Evolutionary conservation across 78 protist species (phyloP).

Genomic region (Cavenderia fasciculata): DNA sequence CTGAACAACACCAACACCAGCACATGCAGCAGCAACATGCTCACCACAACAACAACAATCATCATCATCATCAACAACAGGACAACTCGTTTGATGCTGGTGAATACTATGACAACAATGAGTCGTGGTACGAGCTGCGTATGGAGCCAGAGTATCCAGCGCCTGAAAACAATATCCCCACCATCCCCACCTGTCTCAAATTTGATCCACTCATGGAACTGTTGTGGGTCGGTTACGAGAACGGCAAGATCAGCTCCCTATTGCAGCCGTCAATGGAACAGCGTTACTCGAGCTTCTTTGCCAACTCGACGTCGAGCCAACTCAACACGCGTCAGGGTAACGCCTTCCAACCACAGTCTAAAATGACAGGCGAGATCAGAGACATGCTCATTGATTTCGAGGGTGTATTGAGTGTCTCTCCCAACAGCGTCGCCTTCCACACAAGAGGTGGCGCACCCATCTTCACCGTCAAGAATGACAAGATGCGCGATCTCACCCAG

Average conservation of each 20-base stretch:
- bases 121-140: conserved; percentile 56
- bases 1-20: neutral
- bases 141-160: conserved; percentile 39
- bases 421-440: conserved; percentile 13
- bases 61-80: neutral
- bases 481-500: conserved; percentile 35
- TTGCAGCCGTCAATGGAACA: conserved; percentile 48
- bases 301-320: neutral
- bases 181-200: conserved; percentile 14
- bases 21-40: neutral
- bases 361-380: conserved; percentile 17
- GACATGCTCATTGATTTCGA: conserved; percentile 52
- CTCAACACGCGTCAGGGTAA: neutral
- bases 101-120: conserved; percentile 26
- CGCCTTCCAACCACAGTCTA: neutral
- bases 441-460: conserved; percentile 64
- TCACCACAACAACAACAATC: neutral
- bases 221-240: conserved; percentile 72
- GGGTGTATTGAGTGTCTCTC: conserved; percentile 13
- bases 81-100: neutral
- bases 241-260: conserved; percentile 51
- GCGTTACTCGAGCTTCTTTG: conserved; percentile 41
- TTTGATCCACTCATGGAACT: conserved; percentile 70
- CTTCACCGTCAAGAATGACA: conserved; percentile 14
- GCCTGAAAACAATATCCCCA: neutral